These are phyloP conservation scores for Collybia nuda DNA, from an alignment of 768 basidiomycete species.

Conservation along the genomic window DNA sequence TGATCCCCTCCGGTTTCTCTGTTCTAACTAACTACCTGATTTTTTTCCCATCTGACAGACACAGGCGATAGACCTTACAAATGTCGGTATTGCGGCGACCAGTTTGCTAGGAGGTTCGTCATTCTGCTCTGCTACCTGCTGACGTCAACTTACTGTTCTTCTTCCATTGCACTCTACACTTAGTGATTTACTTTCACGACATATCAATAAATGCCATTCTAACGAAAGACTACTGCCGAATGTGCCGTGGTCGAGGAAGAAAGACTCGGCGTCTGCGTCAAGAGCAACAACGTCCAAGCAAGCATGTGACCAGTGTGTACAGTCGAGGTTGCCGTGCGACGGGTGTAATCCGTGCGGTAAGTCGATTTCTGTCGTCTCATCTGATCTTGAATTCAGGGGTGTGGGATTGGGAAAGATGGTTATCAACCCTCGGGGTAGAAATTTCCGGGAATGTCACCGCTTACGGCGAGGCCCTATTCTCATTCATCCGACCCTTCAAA, in stretches of 20 bases:
- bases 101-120: constrained; percentile 81
- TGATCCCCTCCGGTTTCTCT: constrained; percentile 12
- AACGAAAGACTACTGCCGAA: constrained; percentile 58
- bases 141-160: neutral
- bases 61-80: constrained; percentile 91
- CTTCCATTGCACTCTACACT: neutral
- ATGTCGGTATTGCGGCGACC: constrained; percentile 85
- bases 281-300: constrained; percentile 80
- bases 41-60: constrained; percentile 51
- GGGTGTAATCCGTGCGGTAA: constrained; percentile 77
- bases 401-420: no score
- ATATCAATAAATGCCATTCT: constrained; percentile 87
- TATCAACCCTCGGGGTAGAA: no score
- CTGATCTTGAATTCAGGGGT: neutral
- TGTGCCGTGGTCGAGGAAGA: constrained; percentile 50
- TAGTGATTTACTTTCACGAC: constrained; percentile 83
- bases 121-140: no score
- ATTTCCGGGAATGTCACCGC: no score
- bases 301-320: constrained; percentile 84
- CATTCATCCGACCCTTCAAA: no score
- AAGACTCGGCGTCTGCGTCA: constrained; percentile 65
- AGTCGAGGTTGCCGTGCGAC: constrained; percentile 73
- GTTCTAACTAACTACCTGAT: constrained; percentile 5
- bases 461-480: no score
- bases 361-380: constrained; percentile 22